phyloP scores from a whole-genome alignment of 768 basidiomycete genomes.

The Mycena galopus region DNA sequence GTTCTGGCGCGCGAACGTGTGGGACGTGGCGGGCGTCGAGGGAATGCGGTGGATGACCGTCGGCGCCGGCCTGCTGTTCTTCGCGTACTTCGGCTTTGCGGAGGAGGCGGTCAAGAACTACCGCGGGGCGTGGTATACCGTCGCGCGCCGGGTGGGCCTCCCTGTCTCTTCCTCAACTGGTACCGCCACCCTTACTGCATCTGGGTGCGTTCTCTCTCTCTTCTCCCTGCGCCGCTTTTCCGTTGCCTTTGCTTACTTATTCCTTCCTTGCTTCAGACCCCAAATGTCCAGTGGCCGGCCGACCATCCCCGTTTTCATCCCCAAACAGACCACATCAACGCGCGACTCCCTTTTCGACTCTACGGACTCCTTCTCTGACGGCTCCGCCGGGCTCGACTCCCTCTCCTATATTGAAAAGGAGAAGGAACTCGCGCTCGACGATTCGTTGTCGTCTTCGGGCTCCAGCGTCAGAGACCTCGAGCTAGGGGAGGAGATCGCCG shows the following conservation, averaged over 20 bases:
- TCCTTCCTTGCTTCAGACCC: not conserved
- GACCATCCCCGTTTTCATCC: not conserved
- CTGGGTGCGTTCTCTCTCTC: not conserved
- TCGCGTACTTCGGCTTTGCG: constrained; percentile 76
- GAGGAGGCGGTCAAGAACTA: constrained; percentile 72
- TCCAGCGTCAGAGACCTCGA: too few species aligned
- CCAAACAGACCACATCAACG: not conserved
- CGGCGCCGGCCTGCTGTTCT: constrained; percentile 68
- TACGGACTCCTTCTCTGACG: too few species aligned
- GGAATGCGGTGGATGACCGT: constrained; percentile 62
- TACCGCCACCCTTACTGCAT: not conserved
- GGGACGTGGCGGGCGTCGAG: constrained; percentile 49
- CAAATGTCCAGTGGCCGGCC: not conserved
- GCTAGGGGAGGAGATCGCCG: too few species aligned
- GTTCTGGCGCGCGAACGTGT: constrained; percentile 54
- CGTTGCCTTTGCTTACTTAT: not conserved
- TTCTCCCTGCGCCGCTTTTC: not conserved
- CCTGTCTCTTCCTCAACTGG: not conserved
- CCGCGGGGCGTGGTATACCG: constrained; percentile 40
- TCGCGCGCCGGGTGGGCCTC: not conserved
- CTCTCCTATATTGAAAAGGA: too few species aligned
- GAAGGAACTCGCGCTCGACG: too few species aligned
- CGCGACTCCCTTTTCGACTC: not conserved
- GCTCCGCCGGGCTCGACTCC: too few species aligned
- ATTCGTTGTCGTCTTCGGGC: too few species aligned